A percentile compares a stretch with the other conserved stretches of the same genome.
Evolutionary conservation across 768 basidiomycete genomes (phyloP).

Genomic region (Podaxis sp.): DNA sequence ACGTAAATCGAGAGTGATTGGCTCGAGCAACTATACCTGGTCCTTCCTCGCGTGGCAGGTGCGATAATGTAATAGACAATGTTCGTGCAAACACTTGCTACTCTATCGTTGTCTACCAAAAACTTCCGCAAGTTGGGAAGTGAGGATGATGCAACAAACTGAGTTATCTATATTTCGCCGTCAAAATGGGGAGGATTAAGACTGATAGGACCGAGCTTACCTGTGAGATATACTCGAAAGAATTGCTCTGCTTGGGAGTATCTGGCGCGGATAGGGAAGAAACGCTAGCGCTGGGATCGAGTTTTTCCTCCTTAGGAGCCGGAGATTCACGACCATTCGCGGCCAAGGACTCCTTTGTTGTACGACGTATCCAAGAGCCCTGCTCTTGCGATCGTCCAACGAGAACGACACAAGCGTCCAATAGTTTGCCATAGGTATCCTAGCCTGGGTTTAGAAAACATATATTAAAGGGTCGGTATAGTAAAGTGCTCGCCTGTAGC

Average conservation of each 20-base stretch:
- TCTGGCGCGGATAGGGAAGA: constrained; percentile 32
- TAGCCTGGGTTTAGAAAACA: constrained; percentile 23
- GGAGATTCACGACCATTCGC: constrained; percentile 75
- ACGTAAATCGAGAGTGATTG: neutral
- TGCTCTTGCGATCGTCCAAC: constrained; percentile 73
- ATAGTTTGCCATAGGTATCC: constrained; percentile 84
- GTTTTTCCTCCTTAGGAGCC: constrained; percentile 60
- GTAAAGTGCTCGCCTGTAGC: constrained; percentile 55
- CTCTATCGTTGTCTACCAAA: constrained; percentile 81
- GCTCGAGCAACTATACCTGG: constrained; percentile 47
- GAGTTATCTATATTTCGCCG: constrained; percentile 52
- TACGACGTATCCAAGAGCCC: constrained; percentile 76
- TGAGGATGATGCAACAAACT: constrained; percentile 65
- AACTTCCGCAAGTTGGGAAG: constrained; percentile 78
- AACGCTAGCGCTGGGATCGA: constrained; percentile 42
- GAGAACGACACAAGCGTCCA: constrained; percentile 75
- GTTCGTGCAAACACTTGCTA: constrained; percentile 75
- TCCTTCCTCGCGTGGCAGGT: constrained; percentile 76
- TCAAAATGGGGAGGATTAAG: constrained; percentile 12
- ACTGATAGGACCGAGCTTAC: constrained; percentile 26
- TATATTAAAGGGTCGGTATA: neutral
- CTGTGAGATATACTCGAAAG: constrained; percentile 45
- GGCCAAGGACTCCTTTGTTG: constrained; percentile 57
- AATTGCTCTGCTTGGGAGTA: constrained; percentile 29
- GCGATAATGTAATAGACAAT: constrained; percentile 82